These are phyloP conservation scores for Mycothermus thermophilus DNA, from an alignment of 495 filamentous ascomycete species.

Conservation along the genomic window DNA sequence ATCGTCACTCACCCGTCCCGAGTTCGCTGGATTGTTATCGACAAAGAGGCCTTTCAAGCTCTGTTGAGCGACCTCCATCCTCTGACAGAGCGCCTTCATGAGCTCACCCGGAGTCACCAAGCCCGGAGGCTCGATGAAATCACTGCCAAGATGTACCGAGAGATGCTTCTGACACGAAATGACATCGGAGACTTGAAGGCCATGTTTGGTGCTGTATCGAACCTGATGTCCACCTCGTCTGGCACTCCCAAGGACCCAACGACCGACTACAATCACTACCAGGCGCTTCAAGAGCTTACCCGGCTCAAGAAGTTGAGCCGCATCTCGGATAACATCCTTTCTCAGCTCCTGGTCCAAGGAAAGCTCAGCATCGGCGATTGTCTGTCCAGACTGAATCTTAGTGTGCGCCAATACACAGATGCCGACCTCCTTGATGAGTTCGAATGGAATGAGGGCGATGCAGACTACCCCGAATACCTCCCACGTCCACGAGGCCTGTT, in stretches of 20 bases:
- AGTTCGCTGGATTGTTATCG: constrained; percentile 18
- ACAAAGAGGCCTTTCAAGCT: constrained; percentile 17
- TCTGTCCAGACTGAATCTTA: constrained; percentile 7
- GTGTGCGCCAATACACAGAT: constrained; percentile 6
- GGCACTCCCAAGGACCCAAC: constrained; percentile 2
- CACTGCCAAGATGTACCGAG: constrained; percentile 21
- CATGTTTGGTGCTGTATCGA: constrained; percentile 16
- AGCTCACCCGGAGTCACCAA: constrained; percentile 17
- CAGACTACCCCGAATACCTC: constrained; percentile 4
- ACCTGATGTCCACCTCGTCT: constrained; percentile 11
- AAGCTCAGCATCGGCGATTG: not conserved
- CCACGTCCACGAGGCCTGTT: constrained; percentile 13
- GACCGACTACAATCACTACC: constrained; percentile 12
- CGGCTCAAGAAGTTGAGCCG: constrained; percentile 18
- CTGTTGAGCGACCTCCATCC: constrained; percentile 17
- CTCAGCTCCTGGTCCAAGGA: constrained; percentile 4
- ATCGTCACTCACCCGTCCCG: constrained; percentile 18
- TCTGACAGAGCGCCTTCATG: constrained; percentile 21
- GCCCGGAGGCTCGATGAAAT: constrained; percentile 20
- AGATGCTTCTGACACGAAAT: constrained; percentile 21
- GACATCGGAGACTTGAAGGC: constrained; percentile 15
- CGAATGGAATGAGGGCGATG: constrained; percentile 6
- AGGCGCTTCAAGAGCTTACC: constrained; percentile 16
- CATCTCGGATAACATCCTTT: constrained; percentile 15
- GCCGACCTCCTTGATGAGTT: constrained; percentile 3